A percentile compares a stretch with the other conserved stretches of the same genome.
Evolutionary conservation across 495 filamentous ascomycete species (phyloP).

Genomic region (Neurospora sublineolata): DNA sequence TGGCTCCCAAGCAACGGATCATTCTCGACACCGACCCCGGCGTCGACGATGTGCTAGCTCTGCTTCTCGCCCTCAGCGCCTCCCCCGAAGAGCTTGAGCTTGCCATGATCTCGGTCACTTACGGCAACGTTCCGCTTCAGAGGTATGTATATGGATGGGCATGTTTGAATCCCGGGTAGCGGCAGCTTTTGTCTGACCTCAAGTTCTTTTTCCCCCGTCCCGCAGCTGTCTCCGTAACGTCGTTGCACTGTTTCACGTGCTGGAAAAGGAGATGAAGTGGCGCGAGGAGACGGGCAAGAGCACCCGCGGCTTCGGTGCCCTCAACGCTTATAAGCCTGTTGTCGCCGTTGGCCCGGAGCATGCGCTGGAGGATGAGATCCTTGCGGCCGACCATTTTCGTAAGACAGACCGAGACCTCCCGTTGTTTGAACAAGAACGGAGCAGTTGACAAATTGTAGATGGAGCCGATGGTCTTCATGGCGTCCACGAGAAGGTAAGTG

Average conservation of each 20-base stretch:
- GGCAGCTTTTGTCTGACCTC: slow-evolving; percentile 4
- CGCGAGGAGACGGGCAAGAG: slow-evolving; percentile 47
- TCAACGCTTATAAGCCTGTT: slow-evolving; percentile 61
- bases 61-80: slow-evolving; percentile 72
- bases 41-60: slow-evolving; percentile 81
- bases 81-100: slow-evolving; percentile 79
- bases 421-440: neutral
- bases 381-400: slow-evolving; percentile 91
- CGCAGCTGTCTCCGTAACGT: slow-evolving; percentile 77
- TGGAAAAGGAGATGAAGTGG: slow-evolving; percentile 86
- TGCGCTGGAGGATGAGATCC: slow-evolving; percentile 69
- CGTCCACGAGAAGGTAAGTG: slow-evolving; percentile 67
- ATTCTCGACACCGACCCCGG: slow-evolving; percentile 96
- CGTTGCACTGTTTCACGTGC: slow-evolving; percentile 80
- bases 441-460: slow-evolving; percentile 40
- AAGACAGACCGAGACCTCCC: neutral
- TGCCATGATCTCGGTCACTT: slow-evolving; percentile 79
- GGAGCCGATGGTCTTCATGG: slow-evolving; percentile 82
- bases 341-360: slow-evolving; percentile 79
- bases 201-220: neutral
- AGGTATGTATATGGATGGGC: slow-evolving; percentile 34
- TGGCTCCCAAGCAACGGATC: slow-evolving; percentile 56
- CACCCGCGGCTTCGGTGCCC: slow-evolving; percentile 53
- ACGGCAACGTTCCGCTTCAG: slow-evolving; percentile 80
- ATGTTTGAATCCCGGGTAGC: slow-evolving; percentile 1